Conservation (phyloP, 139 green algal species). For the Trebouxia sp. region DNA sequence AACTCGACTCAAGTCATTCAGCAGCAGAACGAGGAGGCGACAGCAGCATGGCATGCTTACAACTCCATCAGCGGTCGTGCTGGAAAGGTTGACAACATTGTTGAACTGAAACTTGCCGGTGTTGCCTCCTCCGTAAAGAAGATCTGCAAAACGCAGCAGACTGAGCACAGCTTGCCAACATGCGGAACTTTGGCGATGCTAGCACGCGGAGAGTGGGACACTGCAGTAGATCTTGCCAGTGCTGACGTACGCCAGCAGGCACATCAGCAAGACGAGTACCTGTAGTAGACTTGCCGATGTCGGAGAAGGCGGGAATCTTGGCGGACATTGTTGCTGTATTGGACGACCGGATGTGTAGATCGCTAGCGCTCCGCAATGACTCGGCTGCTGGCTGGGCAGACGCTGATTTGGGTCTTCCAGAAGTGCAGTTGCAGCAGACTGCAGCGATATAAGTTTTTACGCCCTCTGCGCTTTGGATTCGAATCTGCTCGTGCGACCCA, state of each 20-base stretch:
- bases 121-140: slow-evolving; percentile 51
- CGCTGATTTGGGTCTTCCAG: slow-evolving; percentile 17
- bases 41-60: slow-evolving; percentile 34
- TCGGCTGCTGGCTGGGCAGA: slow-evolving; percentile 28
- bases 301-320: slow-evolving; percentile 47
- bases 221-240: neutral
- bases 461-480: slow-evolving; percentile 4
- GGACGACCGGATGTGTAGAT: neutral
- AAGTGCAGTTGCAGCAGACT: slow-evolving; percentile 1
- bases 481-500: too few relatives aligned
- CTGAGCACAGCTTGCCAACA: too few relatives aligned
- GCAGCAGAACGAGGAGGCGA: neutral
- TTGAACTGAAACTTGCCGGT: slow-evolving; percentile 53
- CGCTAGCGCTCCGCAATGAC: slow-evolving; percentile 24
- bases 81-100: slow-evolving; percentile 47
- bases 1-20: neutral
- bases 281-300: slow-evolving; percentile 45
- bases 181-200: too few relatives aligned
- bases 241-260: neutral
- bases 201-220: too few relatives aligned
- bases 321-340: slow-evolving; percentile 28
- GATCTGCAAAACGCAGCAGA: slow-evolving; percentile 38
- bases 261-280: neutral
- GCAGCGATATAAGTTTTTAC: neutral
- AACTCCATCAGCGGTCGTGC: slow-evolving; percentile 57